Evolutionary conservation across 768 basidiomycete species (phyloP), one percentile per base, ranked within the genome.

Genomic region (Leccinellum albellum): DNA sequence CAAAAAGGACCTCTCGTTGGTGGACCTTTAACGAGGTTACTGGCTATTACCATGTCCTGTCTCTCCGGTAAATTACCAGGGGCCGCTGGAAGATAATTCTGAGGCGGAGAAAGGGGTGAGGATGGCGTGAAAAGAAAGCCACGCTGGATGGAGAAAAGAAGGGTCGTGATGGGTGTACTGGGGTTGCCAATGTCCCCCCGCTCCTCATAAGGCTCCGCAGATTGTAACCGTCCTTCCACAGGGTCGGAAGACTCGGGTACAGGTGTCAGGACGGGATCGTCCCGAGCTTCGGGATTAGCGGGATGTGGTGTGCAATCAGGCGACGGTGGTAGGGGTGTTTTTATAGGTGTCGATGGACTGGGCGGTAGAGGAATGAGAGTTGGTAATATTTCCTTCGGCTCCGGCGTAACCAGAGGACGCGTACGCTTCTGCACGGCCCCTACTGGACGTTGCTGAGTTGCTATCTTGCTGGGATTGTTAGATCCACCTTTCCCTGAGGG

Each of bases 91-190:
- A 71, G 59, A 58, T 84, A 81, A 29, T 77, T 73, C 54, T 80
- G 74, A 24, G 82, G 79, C 17, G 84, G 84, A 2, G 86, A 84
- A 35, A 87, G 74, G 2, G 85, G 84, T 1, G 81, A 78, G n/a
- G 75, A 76, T 15, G 85, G 86, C 4, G 85, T 83, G 61, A 82
- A 79, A n/a, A 85, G 68, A 68, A 89, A 89, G 31, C 86, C 87
- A 15, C 78, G 80, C 60, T 88, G 80, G 54, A 89, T 89, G 3
- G 85, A 72, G 15, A 77, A 74, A 46, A 85, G 71, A 29, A 89
- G 77, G 9, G 81, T 75, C 7, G 87, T 87, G 49, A 89, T 89
- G 2, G 87, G 87, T 29, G 87, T 88, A 59, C 76, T 82, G 4
- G 71, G 70, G 28, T 57, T 32, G 13, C 32, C 53, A 0, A 42